Conservation (phyloP, 164 flowering plant genomes). For the Macadamia integrifolia region DNA sequence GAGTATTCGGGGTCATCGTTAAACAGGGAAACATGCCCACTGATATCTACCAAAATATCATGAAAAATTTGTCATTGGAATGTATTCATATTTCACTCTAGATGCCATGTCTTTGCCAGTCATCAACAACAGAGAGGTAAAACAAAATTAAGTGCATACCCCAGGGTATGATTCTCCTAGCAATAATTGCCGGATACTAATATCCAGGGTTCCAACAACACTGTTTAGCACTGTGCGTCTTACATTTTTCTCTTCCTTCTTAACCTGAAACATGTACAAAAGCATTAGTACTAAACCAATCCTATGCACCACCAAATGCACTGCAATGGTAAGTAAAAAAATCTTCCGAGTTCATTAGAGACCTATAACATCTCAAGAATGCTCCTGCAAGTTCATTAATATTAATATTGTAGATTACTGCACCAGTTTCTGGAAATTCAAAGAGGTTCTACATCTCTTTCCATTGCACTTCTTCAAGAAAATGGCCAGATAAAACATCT, state of each 20-base stretch:
- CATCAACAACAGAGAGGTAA: background rate
- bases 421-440: too few species aligned
- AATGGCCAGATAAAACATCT: too few species aligned
- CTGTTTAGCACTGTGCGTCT: constrained; percentile 57
- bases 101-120: background rate
- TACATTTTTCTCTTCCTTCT: constrained; percentile 51
- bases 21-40: background rate
- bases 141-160: constrained; percentile 24
- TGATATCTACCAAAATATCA: background rate
- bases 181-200: constrained; percentile 51
- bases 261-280: constrained; percentile 32
- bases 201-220: constrained; percentile 58
- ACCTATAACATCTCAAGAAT: background rate
- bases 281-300: background rate
- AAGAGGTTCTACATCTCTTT: too few species aligned
- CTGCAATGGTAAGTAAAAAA: background rate
- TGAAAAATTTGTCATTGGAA: background rate
- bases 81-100: background rate
- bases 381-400: too few species aligned
- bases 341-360: background rate
- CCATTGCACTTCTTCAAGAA: too few species aligned
- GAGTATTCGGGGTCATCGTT: background rate
- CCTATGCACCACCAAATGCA: background rate
- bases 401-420: too few species aligned
- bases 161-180: constrained; percentile 67